A percentile compares a stretch with the other conserved stretches of the same genome.
Conservation (phyloP, 2,329 filamentous ascomycete species). For the Penicillium sp. region DNA sequence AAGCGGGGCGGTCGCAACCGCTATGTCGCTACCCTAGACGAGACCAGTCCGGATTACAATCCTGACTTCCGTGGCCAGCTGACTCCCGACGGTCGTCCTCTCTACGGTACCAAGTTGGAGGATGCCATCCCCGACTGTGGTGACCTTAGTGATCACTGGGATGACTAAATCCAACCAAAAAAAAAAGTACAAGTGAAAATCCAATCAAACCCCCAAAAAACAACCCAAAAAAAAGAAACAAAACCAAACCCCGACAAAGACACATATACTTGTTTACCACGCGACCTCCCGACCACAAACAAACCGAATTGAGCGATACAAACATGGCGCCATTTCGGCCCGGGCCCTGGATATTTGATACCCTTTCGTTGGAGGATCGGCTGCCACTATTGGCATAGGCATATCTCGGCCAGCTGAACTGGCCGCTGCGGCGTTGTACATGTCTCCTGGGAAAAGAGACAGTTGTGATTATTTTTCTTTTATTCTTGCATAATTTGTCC, state of each 20-base stretch:
- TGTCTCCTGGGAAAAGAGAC: slow-evolving; percentile 18
- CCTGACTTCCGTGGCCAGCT: slow-evolving; percentile 45
- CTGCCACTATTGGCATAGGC: slow-evolving; percentile 14
- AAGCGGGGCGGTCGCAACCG: slow-evolving; percentile 46
- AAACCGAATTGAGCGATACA: background rate
- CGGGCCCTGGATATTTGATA: slow-evolving; percentile 16
- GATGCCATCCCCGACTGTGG: slow-evolving; percentile 33
- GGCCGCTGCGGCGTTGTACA: slow-evolving; percentile 24
- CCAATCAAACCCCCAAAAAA: background rate
- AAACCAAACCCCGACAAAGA: slow-evolving; percentile 2
- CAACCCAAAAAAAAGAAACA: slow-evolving; percentile 2
- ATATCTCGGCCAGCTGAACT: slow-evolving; percentile 13
- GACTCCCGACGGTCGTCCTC: slow-evolving; percentile 43
- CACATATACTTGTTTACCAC: background rate
- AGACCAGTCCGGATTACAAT: slow-evolving; percentile 43
- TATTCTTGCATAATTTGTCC: slow-evolving; percentile 28
- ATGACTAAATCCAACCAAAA: slow-evolving; percentile 28
- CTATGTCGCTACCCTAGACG: slow-evolving; percentile 47
- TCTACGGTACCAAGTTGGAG: slow-evolving; percentile 37
- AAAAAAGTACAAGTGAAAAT: slow-evolving; percentile 7
- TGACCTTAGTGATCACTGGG: slow-evolving; percentile 37
- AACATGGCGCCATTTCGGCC: background rate
- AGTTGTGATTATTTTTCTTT: slow-evolving; percentile 10
- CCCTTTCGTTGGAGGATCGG: slow-evolving; percentile 20
- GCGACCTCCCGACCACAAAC: background rate